Base-by-base conservation (phyloP, 2,329 filamentous ascomycete genomes). In the Colletotrichum liriopes region DNA sequence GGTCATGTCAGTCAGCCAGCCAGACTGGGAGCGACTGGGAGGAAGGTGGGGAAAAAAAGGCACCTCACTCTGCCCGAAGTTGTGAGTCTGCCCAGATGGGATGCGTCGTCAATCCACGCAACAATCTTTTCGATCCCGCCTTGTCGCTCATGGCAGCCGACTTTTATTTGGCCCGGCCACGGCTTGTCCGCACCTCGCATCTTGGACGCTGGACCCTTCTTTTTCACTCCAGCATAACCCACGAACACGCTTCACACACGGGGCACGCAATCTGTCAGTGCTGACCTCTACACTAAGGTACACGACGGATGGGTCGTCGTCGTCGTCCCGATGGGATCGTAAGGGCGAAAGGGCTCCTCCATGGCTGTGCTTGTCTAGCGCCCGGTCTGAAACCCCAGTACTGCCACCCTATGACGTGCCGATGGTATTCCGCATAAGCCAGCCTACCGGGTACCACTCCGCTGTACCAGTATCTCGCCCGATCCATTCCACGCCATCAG, bases 341-440 rank as follows among this genome's bases (percentile, higher is more conserved):
- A 58, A 35, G 23, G 29, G 26, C 23, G 37, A 41, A 43, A 29
- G 32, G 32, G 16, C 26, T 49, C 12, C 39, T 55, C 29, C 29
- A 55, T 52, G 43, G 54, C 51, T 52, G 56, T 54, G 39, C 68
- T 67, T 51, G 66, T 32, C 67, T 68, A 67, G 64, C 68, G 64
- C 56, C 58, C 59, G 41, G 65, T 47, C 65, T 59, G 65, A 72
- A 70, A 72, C 69, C 55, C 52, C 51, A 60, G 65, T n/a, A 63
- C 64, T 69, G 65, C 43, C 52, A 64, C 43, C 37, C 23, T 64
- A 72, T 69, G 69, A 72, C 69, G 69, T 69, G 69, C 65, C 23
- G 63, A 45, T 67, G 61, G 55, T 43, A 55, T 56, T 49, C 32
- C 37, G 49, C 43, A 43, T 47, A 23, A 35, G 39, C 61, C 43